Evolutionary conservation across 768 basidiomycete genomes (phyloP).

Genomic region (Tulasnella sp.): DNA sequence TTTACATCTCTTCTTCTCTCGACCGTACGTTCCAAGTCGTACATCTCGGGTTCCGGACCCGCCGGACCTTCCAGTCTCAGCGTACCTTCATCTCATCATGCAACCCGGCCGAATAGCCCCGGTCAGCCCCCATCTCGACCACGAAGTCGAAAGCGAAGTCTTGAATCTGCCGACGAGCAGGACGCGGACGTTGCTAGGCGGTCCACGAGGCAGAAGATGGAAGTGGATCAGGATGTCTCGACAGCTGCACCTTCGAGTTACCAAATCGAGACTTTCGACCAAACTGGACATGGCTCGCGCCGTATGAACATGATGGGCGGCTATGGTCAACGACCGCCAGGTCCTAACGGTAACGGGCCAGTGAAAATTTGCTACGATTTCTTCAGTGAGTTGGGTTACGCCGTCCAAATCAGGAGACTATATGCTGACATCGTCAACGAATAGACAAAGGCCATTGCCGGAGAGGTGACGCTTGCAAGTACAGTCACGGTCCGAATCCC

Average conservation of each 20-base stretch:
- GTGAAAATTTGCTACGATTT: conserved; percentile 84
- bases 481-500: conserved; percentile 84
- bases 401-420: conserved; percentile 2
- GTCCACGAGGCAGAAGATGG: conserved; percentile 59
- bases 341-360: conserved; percentile 58
- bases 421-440: conserved; percentile 13
- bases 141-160: conserved; percentile 51
- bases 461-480: conserved; percentile 81
- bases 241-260: background rate
- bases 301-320: conserved; percentile 16
- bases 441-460: conserved; percentile 86
- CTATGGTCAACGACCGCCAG: conserved; percentile 32
- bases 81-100: conserved; percentile 37
- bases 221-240: background rate
- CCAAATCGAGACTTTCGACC: conserved; percentile 15
- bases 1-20: conserved; percentile 85
- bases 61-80: conserved; percentile 64
- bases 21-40: conserved; percentile 74
- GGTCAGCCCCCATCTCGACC: conserved; percentile 35
- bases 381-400: conserved; percentile 52
- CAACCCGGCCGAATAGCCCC: conserved; percentile 22
- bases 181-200: conserved; percentile 23
- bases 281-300: conserved; percentile 16
- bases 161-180: conserved; percentile 50
- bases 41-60: conserved; percentile 49